Base-by-base conservation (phyloP, 164 flowering plant genomes). In the Tetracentron sinense region DNA sequence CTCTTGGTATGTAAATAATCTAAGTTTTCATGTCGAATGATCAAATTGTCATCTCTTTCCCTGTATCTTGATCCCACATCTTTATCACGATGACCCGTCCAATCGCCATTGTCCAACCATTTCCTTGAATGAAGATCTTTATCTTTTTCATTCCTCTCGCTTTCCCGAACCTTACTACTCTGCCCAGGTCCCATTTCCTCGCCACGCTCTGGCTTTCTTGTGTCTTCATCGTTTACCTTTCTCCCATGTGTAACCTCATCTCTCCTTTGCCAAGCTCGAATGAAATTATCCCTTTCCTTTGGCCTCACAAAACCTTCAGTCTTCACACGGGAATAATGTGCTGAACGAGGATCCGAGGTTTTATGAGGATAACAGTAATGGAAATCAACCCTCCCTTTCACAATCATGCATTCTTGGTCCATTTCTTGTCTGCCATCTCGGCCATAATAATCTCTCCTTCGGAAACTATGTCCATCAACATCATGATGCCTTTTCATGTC, bases 71-170 rank as follows among this genome's bases (percentile, higher is more conserved):
- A 65, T 42, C 74, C 81, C 38, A 61, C 66, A 61, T 85, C 90
- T 66, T 80, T 85, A 44, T 88, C 97, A 72, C 79, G 75, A 67
- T 72, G 74, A 64, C 71, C 76, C 75, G 87, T 81, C 78, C 85
- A 74, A 68, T 71, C 83, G 14, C 87, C 90, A 78, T 83, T 86
- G 48, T 88, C 99, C 69, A 79, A 51, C 33, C 76, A 77, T 68
- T 84, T 89, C 72, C 84, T 84, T n/a, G 78, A 73, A 60, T 69
- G 79, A n/a, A n/a, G n/a, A 80, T 67, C 71, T 23, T 90, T 93
- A 56, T 85, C 96, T 80, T 75, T 82, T 58, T 83, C 85, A 64
- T 29, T 66, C 72, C 85, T 81, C 63, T 86, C 96, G 72, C 69
- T 72, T 69, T 94, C 97, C 66, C 85, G 79, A 60, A 63, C 71